Base-by-base conservation (phyloP, 495 filamentous ascomycete species). In the Neurospora sp. region DNA sequence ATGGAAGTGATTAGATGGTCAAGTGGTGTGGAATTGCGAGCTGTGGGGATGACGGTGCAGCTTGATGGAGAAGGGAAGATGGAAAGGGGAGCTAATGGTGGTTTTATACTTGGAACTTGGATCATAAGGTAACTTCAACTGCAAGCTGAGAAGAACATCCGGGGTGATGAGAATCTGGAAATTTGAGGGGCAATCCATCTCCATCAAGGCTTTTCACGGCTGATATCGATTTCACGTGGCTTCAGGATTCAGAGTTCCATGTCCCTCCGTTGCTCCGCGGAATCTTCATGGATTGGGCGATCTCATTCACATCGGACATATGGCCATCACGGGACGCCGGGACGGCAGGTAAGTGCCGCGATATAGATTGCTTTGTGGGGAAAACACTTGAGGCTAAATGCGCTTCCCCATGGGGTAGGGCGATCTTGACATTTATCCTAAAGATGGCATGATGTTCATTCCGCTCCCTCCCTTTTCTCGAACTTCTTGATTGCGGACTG, bases 221-320 rank as follows among this genome's bases (percentile, higher is more conserved):
- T 53, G 2, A 53, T 53, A 10, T 53, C 0, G 2, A 22, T 3
- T 20, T 5, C 5, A 59, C 48, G 12, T 31, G 22, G 22, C 11
- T 22, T 59, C 22, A 1, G 2, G 48, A 3, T 59, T n/a, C 22
- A 2, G 39, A 39, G 44, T 48, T 48, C 0, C 44, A 22, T 48
- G 10, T 22, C 10, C 0, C 46, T 3, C n/a, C 4, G 2, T 22
- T 5, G 5, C 10, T 53, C 20, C 4, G 4, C 10, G 0, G 46
- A 48, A 22, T 22, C 46, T 53, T 0, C 20, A 53, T 0, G 0
- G 10, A 0, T 12, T 12, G 20, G 10, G 10, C 4, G 20, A 12
- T 53, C 10, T 0, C 46, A 0, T 20, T 12, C 20, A 22, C 20
- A 46, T 46, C 46, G 20, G 46, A 2, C 9, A 53, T 12, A 53